These are phyloP conservation scores for Exidia glandulosa DNA, from an alignment of 768 basidiomycete species.

Conservation along the genomic window DNA sequence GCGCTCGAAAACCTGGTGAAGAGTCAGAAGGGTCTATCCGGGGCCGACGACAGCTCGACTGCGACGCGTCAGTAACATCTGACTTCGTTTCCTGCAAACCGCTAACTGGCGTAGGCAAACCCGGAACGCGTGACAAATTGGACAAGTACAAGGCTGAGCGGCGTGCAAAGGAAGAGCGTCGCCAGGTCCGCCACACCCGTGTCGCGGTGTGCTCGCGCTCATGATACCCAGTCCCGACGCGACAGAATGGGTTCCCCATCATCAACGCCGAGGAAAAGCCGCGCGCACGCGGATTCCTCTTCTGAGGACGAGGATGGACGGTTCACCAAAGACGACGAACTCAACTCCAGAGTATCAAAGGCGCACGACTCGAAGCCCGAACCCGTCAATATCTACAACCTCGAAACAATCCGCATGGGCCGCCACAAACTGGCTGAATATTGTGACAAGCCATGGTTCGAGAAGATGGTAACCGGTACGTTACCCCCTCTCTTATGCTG, in stretches of 20 bases:
- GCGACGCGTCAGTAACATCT: not conserved
- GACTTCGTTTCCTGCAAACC: slow-evolving; percentile 5
- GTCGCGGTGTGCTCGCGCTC: slow-evolving; percentile 1
- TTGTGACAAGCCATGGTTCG: slow-evolving; percentile 73
- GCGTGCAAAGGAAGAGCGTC: slow-evolving; percentile 82
- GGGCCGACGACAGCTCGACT: slow-evolving; percentile 42
- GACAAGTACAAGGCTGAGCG: slow-evolving; percentile 80
- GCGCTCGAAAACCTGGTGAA: slow-evolving; percentile 66
- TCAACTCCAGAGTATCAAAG: slow-evolving; percentile 38
- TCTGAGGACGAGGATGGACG: slow-evolving; percentile 71
- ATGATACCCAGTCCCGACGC: not conserved
- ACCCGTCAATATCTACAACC: slow-evolving; percentile 38
- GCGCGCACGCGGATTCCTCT: slow-evolving; percentile 56
- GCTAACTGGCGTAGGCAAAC: slow-evolving; percentile 44
- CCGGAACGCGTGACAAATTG: slow-evolving; percentile 58
- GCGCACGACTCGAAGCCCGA: slow-evolving; percentile 35
- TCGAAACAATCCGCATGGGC: slow-evolving; percentile 52
- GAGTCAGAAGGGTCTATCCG: slow-evolving; percentile 41
- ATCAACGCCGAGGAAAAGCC: not conserved
- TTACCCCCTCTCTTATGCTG: slow-evolving; percentile 3
- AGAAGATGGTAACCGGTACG: slow-evolving; percentile 68
- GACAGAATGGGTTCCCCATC: not conserved
- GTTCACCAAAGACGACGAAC: slow-evolving; percentile 61
- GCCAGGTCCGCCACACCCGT: slow-evolving; percentile 42
- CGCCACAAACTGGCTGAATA: slow-evolving; percentile 62